These are phyloP conservation scores for Trypanosoma congolense DNA, from an alignment of 208 protist genomes.

Conservation along the genomic window DNA sequence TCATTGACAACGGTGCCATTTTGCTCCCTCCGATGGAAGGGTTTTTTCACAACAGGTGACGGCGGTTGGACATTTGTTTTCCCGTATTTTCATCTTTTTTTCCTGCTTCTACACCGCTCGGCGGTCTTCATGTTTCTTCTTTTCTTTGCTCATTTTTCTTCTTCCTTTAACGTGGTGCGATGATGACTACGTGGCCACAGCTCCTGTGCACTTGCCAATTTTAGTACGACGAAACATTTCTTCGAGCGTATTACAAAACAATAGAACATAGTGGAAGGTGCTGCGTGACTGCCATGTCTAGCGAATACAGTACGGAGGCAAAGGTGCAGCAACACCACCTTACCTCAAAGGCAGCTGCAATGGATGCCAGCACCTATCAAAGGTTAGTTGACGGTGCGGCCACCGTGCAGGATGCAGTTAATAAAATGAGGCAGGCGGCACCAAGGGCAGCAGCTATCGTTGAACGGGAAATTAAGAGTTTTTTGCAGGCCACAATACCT, in stretches of 20 bases:
- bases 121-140: not conserved
- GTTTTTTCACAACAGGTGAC: no score
- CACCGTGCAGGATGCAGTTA: constrained; percentile 12
- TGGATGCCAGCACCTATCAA: constrained; percentile 2
- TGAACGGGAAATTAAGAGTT: constrained; percentile 32
- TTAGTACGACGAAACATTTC: not conserved
- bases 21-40: no score
- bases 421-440: not conserved
- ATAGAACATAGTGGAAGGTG: not conserved
- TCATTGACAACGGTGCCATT: no score
- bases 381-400: constrained; percentile 4
- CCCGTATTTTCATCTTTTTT: no score
- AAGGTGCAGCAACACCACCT: constrained; percentile 17
- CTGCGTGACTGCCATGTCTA: not conserved
- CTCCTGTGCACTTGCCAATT: no score
- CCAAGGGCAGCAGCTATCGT: constrained; percentile 29
- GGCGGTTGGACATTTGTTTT: no score
- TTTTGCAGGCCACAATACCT: constrained; percentile 46
- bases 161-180: no score
- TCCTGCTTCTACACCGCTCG: not conserved
- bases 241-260: not conserved
- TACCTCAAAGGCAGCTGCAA: not conserved
- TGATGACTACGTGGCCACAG: no score
- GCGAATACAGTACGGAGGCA: constrained; percentile 21
- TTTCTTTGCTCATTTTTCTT: not conserved